Evolutionary conservation across 1,139 yeast genomes (phyloP).

Genomic region (Casaregolazyma lundiana): DNA sequence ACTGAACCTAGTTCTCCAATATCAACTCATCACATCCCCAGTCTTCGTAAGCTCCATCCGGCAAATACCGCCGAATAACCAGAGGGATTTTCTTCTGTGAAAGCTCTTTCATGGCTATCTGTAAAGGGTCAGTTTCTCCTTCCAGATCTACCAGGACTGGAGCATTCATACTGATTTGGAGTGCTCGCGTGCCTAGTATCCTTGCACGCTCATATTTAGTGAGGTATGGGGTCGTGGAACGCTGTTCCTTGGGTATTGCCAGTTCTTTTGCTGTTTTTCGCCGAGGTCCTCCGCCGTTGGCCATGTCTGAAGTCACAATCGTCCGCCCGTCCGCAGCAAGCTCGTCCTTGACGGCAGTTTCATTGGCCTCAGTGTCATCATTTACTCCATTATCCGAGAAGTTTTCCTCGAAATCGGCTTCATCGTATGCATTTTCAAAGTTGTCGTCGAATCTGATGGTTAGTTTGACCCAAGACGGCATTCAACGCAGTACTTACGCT

Average conservation of each 20-base stretch:
- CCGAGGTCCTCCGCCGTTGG: slow-evolving; percentile 47
- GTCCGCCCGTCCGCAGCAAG: slow-evolving; percentile 72
- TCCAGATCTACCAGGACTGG: slow-evolving; percentile 97
- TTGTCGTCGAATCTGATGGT: slow-evolving; percentile 61
- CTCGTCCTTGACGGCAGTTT: slow-evolving; percentile 41
- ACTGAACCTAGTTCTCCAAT: slow-evolving; percentile 56
- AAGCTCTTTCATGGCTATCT: slow-evolving; percentile 94
- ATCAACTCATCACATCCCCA: slow-evolving; percentile 99
- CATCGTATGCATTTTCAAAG: slow-evolving; percentile 67
- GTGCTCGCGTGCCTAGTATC: slow-evolving; percentile 91
- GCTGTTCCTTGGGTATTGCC: slow-evolving; percentile 81
- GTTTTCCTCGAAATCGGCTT: slow-evolving; percentile 63
- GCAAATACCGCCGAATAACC: slow-evolving; percentile 91
- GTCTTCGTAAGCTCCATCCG: slow-evolving; percentile 96
- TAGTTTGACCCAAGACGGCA: background rate
- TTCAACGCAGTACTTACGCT: slow-evolving; percentile 21
- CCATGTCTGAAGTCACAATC: slow-evolving; percentile 53
- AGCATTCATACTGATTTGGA: slow-evolving; percentile 93
- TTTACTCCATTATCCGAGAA: slow-evolving; percentile 63
- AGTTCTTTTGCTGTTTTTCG: slow-evolving; percentile 71
- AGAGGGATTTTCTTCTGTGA: slow-evolving; percentile 92
- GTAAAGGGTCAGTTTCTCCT: slow-evolving; percentile 99
- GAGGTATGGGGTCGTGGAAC: slow-evolving; percentile 97
- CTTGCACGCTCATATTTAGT: slow-evolving; percentile 97
- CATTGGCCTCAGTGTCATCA: slow-evolving; percentile 38